phyloP scores from a whole-genome alignment of 345 rosid genomes.

The Adansonia digitata region DNA sequence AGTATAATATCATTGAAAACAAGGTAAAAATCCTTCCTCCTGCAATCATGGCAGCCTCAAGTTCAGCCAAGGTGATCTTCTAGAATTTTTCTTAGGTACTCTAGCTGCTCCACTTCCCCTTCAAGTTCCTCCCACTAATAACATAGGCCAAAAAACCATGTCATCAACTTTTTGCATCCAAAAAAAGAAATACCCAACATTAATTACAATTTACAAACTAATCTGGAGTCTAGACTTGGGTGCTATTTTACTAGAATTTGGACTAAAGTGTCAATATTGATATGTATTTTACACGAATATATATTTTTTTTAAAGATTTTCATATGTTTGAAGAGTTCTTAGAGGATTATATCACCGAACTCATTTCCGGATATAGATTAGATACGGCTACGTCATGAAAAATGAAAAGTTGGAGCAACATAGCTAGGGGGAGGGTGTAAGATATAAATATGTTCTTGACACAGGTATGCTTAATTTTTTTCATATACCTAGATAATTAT shows the following conservation, averaged over 20 bases:
- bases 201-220: not conserved
- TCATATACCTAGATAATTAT: too few relatives aligned
- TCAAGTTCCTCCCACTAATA: slow-evolving; percentile 80
- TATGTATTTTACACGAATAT: too few relatives aligned
- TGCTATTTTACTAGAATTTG: too few relatives aligned
- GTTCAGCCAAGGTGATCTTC: slow-evolving; percentile 35
- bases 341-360: not conserved
- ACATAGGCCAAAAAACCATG: not conserved
- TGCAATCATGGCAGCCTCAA: slow-evolving; percentile 13
- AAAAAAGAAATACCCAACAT: not conserved
- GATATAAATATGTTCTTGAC: too few relatives aligned
- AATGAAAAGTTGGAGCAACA: too few relatives aligned
- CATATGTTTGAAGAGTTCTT: not conserved
- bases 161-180: not conserved
- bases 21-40: not conserved
- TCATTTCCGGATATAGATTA: not conserved
- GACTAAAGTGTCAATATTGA: too few relatives aligned
- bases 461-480: too few relatives aligned
- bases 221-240: too few relatives aligned
- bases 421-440: too few relatives aligned
- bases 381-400: too few relatives aligned
- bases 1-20: not conserved
- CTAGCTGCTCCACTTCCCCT: slow-evolving; percentile 80
- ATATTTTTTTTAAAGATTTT: too few relatives aligned
- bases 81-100: slow-evolving; percentile 70